Percentiles rank a stretch among this genome's conserved stretches.
phyloP scores from a whole-genome alignment of 495 filamentous ascomycete genomes.

The Sabuloglossum arenarium region DNA sequence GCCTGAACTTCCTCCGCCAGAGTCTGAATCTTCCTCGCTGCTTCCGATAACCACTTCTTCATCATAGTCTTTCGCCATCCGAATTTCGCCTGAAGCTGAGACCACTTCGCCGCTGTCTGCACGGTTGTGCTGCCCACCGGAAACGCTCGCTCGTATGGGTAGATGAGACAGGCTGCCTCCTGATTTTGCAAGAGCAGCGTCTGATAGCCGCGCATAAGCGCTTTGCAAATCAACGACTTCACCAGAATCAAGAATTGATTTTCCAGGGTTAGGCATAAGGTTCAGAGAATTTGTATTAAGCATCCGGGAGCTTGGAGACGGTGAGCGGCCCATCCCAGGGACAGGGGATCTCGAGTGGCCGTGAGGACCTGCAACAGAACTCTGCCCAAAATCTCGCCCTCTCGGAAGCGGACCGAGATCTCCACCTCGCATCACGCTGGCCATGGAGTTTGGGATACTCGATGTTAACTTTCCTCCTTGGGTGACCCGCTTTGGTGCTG shows the following conservation, averaged over 20 bases:
- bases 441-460: conserved; percentile 10
- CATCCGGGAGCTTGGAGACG: conserved; percentile 30
- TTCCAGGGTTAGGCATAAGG: conserved; percentile 18
- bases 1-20: background rate
- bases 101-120: conserved; percentile 16
- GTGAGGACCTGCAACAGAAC: background rate
- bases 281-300: conserved; percentile 20
- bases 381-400: conserved; percentile 20
- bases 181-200: conserved; percentile 35
- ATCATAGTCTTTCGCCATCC: conserved; percentile 53
- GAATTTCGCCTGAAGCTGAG: conserved; percentile 29
- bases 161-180: conserved; percentile 32
- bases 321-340: conserved; percentile 32
- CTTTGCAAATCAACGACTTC: conserved; percentile 34
- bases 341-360: conserved; percentile 39
- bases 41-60: conserved; percentile 5
- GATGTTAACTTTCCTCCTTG: background rate
- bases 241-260: conserved; percentile 26
- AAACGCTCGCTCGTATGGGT: conserved; percentile 10
- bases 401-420: conserved; percentile 17
- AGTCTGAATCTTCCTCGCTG: background rate
- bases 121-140: background rate
- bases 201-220: conserved; percentile 41
- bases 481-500: conserved; percentile 10
- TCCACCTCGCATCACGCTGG: conserved; percentile 8